Evolutionary conservation across 306 rosid species (phyloP).

Genomic region (Sicyos edulis): DNA sequence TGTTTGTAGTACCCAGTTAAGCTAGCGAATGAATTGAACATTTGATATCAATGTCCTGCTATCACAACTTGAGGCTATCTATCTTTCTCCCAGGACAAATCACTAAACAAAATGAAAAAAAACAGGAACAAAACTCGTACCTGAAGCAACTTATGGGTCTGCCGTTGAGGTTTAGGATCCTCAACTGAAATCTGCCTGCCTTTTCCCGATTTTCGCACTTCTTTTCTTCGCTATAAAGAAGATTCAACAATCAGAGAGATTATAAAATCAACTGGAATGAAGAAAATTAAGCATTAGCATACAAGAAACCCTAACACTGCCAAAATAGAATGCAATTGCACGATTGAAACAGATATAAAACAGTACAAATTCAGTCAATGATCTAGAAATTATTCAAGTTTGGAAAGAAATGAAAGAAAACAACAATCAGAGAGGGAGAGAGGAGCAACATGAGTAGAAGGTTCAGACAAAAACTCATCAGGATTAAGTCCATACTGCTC

Average conservation of each 20-base stretch:
- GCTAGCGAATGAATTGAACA: neutral
- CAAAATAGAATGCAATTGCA: neutral
- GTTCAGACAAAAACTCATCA: constrained; percentile 54
- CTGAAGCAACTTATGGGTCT: constrained; percentile 86
- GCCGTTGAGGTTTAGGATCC: constrained; percentile 50
- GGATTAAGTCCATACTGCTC: constrained; percentile 83
- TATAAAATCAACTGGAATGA: neutral
- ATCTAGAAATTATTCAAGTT: neutral
- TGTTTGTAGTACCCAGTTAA: neutral
- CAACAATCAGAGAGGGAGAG: constrained; percentile 21
- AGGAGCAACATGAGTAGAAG: constrained; percentile 50
- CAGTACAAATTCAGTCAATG: neutral
- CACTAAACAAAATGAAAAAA: neutral
- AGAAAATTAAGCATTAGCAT: neutral
- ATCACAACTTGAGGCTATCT: neutral
- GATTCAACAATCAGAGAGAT: constrained; percentile 6
- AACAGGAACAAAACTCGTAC: constrained; percentile 32
- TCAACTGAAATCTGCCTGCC: constrained; percentile 36
- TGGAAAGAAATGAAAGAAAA: neutral
- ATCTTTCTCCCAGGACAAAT: neutral
- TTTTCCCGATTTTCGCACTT: constrained; percentile 31
- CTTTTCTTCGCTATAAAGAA: constrained; percentile 51
- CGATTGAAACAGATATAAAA: neutral
- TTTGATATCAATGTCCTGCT: neutral
- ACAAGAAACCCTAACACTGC: neutral